phyloP scores from a whole-genome alignment of 257 asterid species.

The Ilex asprella region DNA sequence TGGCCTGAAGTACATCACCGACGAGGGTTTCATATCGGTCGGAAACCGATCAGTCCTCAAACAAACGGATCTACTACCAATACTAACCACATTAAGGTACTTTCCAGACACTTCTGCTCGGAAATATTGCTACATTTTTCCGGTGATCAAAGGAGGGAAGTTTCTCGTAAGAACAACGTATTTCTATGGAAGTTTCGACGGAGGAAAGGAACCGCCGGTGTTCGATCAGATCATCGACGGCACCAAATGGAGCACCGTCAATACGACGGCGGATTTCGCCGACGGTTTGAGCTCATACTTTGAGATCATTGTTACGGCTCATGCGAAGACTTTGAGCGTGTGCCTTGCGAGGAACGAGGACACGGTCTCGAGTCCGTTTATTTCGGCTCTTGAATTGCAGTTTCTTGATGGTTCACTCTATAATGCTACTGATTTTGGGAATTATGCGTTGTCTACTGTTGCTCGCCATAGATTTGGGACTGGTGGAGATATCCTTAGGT shows the following conservation, averaged over 20 bases:
- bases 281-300: constrained; percentile 56
- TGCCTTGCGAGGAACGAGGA: constrained; percentile 68
- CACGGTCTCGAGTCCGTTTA: constrained; percentile 60
- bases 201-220: constrained; percentile 70
- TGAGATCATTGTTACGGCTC: constrained; percentile 62
- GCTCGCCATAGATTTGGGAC: constrained; percentile 61
- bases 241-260: constrained; percentile 63
- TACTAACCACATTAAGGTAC: constrained; percentile 47
- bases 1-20: constrained; percentile 42
- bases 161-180: constrained; percentile 51
- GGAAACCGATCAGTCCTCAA: constrained; percentile 51
- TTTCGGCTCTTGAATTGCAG: constrained; percentile 65
- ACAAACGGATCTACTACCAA: constrained; percentile 36
- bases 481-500: constrained; percentile 46
- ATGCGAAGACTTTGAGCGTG: constrained; percentile 36
- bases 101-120: constrained; percentile 43
- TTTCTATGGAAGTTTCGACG: constrained; percentile 80
- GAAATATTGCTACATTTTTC: constrained; percentile 58
- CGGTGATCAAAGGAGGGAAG: constrained; percentile 48
- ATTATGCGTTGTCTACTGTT: constrained; percentile 43
- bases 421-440: constrained; percentile 54
- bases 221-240: constrained; percentile 92
- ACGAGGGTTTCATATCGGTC: constrained; percentile 37
- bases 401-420: constrained; percentile 50
- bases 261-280: constrained; percentile 66